These are phyloP conservation scores for Aureobasidium namibiae DNA, from an alignment of 2,329 filamentous ascomycete genomes.

Conservation along the genomic window DNA sequence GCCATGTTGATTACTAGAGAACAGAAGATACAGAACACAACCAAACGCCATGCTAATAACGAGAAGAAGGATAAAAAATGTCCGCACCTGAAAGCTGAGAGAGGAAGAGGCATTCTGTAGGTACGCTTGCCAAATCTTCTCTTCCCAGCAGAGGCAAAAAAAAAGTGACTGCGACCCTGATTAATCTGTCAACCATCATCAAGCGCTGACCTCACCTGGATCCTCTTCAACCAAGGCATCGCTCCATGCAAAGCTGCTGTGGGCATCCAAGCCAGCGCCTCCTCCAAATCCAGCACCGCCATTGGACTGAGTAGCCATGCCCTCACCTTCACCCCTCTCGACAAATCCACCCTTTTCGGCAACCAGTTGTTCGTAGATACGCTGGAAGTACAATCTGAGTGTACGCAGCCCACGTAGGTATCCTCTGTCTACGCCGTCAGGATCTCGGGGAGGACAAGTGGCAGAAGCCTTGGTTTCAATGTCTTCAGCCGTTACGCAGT, in stretches of 20 bases:
- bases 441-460: conserved; percentile 72
- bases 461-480: conserved; percentile 40
- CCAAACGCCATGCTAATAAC: conserved; percentile 10
- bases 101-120: not conserved
- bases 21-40: not conserved
- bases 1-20: not conserved
- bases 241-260: not conserved
- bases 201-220: conserved; percentile 12
- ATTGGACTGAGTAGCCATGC: conserved; percentile 21
- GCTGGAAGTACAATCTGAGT: conserved; percentile 73
- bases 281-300: not conserved
- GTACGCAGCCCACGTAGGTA: conserved; percentile 79
- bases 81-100: not conserved
- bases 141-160: not conserved
- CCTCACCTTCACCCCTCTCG: conserved; percentile 27
- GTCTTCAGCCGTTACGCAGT: conserved; percentile 87
- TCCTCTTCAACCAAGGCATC: conserved; percentile 11
- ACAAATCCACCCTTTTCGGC: conserved; percentile 4
- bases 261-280: not conserved
- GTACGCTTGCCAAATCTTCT: not conserved
- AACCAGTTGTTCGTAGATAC: conserved; percentile 70
- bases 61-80: not conserved
- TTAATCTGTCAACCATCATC: not conserved
- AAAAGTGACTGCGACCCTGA: too few relatives aligned
- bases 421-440: conserved; percentile 72